Conservation (phyloP, 2,329 filamentous ascomycete species). For the Cercospora zeina region DNA sequence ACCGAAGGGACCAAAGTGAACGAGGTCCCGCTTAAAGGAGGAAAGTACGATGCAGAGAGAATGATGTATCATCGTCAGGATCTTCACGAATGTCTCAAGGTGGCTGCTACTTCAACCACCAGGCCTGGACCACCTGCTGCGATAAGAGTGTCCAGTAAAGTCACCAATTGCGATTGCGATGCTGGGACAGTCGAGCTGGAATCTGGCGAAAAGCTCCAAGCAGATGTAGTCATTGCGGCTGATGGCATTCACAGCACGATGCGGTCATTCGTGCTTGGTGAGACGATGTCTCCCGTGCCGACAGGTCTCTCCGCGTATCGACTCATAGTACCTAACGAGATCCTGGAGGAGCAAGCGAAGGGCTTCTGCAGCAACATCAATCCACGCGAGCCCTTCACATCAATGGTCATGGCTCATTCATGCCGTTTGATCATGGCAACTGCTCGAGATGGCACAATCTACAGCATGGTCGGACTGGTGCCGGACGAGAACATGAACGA, state of each 20-base stretch:
- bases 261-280: slow-evolving; percentile 32
- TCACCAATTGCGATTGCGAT: slow-evolving; percentile 31
- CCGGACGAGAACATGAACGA: slow-evolving; percentile 49
- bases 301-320: slow-evolving; percentile 47
- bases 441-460: slow-evolving; percentile 45
- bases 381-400: slow-evolving; percentile 45
- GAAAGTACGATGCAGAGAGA: slow-evolving; percentile 44
- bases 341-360: slow-evolving; percentile 26
- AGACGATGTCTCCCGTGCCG: slow-evolving; percentile 33
- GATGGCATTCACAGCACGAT: slow-evolving; percentile 41
- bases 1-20: slow-evolving; percentile 39
- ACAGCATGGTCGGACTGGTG: slow-evolving; percentile 47
- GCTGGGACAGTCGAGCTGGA: slow-evolving; percentile 40
- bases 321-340: slow-evolving; percentile 38
- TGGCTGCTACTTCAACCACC: slow-evolving; percentile 31
- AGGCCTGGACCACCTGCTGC: slow-evolving; percentile 33
- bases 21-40: slow-evolving; percentile 36
- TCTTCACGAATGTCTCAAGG: slow-evolving; percentile 41
- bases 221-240: slow-evolving; percentile 44
- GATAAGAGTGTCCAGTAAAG: slow-evolving; percentile 36
- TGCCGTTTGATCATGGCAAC: slow-evolving; percentile 49
- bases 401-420: slow-evolving; percentile 51
- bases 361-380: slow-evolving; percentile 35
- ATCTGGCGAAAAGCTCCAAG: slow-evolving; percentile 36
- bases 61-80: slow-evolving; percentile 49